Base-by-base conservation (phyloP, 306 rosid species). In the Rosa persica region DNA sequence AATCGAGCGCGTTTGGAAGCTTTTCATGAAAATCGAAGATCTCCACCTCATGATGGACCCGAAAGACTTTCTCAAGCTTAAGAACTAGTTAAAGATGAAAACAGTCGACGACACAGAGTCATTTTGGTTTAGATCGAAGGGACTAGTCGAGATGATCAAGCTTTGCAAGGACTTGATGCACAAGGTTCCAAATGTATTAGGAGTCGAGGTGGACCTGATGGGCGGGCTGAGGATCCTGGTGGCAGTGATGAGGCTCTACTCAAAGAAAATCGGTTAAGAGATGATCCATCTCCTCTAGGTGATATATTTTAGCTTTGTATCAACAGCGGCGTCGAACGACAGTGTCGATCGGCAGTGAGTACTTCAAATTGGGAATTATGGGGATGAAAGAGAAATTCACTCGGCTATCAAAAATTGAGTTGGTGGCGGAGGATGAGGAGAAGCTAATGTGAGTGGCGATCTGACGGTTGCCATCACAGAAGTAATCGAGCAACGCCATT, bases 221-320 rank as follows among this genome's bases (percentile, higher is more conserved):
- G 98, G 98, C 5, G 98, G 98, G 69, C 98, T 98, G 1, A 83
- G 97, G 83, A 80, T 95, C 23, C 92, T 88, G 82, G 98, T 92
- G 60, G 97, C 94, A 78, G 98, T 94, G 67, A 95, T 95, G 98
- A 91, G 79, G 88, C 84, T 89, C 8, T 95, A 92, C 79, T 49
- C 77, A 30, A 96, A 88, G 49, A 88, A 12, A 48, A 48, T 47
- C 36, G 86, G 69, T 60, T 69, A 68, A 13, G 91, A 80, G 71
- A 87, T 83, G 86, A 77, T 94, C 72, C 96, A 94, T 23, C 44
- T 94, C 64, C 85, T 94, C 25, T 96, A 90, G 77, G 92, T 88
- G 47, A 78, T 94, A 88, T 30, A 30, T 30, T 30, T 30, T 30
- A 30, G 36, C 36, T 30, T 0, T 30, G 36, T 30, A 2, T 30